phyloP scores from a whole-genome alignment of 139 green algal species.

The Micractinium sp. region DNA sequence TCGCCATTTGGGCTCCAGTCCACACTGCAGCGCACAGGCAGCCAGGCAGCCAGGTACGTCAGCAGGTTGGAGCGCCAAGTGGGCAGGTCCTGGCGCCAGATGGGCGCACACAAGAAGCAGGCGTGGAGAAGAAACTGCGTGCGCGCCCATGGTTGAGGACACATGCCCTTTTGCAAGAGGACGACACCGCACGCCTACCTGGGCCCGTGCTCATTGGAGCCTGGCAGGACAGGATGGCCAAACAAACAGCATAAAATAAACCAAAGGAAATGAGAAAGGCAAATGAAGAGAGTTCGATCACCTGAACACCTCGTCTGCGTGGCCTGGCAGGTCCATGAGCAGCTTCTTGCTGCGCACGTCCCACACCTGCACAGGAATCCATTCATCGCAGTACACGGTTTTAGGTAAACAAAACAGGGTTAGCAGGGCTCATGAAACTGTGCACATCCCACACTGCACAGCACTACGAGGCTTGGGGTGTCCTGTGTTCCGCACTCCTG shows the following conservation, averaged over 20 bases:
- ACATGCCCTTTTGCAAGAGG: background rate
- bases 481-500: too few species aligned
- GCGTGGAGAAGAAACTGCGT: background rate
- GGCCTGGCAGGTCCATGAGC: conserved; percentile 93
- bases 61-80: background rate
- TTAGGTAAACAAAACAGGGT: too few species aligned
- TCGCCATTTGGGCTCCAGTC: conserved; percentile 93
- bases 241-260: too few species aligned
- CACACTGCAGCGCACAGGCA: conserved; percentile 48
- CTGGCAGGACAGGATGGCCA: background rate
- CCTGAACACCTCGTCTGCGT: conserved; percentile 67
- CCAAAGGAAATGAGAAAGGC: too few species aligned
- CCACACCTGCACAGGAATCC: conserved; percentile 76
- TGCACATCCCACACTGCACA: too few species aligned
- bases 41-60: background rate
- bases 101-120: background rate
- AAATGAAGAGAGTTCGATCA: background rate
- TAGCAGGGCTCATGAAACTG: conserved; percentile 1
- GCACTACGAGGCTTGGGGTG: too few species aligned
- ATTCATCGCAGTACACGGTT: background rate
- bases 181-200: background rate
- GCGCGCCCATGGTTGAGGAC: background rate
- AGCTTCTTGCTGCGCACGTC: conserved; percentile 89
- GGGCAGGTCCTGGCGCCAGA: background rate
- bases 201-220: background rate